These are phyloP conservation scores for Lentinus polychrous DNA, from an alignment of 1,284 basidiomycete genomes.

Conservation along the genomic window DNA sequence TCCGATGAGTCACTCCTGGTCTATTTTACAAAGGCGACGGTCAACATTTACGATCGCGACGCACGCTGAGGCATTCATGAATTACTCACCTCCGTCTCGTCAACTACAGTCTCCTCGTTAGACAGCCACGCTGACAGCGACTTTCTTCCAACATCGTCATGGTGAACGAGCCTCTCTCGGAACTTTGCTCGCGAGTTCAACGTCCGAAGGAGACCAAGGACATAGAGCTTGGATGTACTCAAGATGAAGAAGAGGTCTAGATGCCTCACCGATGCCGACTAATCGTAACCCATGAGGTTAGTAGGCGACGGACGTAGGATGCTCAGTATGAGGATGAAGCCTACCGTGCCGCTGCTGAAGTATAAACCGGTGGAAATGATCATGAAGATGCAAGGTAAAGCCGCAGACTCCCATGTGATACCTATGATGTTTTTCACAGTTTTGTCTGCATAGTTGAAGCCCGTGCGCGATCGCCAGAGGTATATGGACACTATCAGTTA, in stretches of 20 bases:
- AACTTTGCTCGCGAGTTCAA: constrained; percentile 37
- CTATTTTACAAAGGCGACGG: background rate
- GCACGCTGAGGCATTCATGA: too few species aligned
- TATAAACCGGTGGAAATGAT: constrained; percentile 35
- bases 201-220: constrained; percentile 39
- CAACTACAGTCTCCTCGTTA: constrained; percentile 9
- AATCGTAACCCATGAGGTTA: background rate
- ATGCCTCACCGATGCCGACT: constrained; percentile 25
- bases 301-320: background rate
- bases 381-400: constrained; percentile 38
- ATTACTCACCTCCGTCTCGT: background rate
- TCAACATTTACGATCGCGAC: background rate
- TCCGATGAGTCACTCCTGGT: background rate
- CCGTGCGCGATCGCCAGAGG: constrained; percentile 39
- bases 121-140: constrained; percentile 30
- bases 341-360: constrained; percentile 29
- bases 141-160: constrained; percentile 29
- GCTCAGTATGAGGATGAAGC: constrained; percentile 11
- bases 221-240: constrained; percentile 44
- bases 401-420: constrained; percentile 43
- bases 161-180: constrained; percentile 32
- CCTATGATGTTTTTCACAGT: constrained; percentile 35
- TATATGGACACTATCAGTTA: constrained; percentile 30
- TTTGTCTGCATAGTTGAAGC: constrained; percentile 34
- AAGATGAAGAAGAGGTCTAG: constrained; percentile 42